A percentile compares a stretch with the other conserved stretches of the same genome.
Conservation (phyloP, 371 early-diverging fungal genomes). For the Conidiobolus incongruus region DNA sequence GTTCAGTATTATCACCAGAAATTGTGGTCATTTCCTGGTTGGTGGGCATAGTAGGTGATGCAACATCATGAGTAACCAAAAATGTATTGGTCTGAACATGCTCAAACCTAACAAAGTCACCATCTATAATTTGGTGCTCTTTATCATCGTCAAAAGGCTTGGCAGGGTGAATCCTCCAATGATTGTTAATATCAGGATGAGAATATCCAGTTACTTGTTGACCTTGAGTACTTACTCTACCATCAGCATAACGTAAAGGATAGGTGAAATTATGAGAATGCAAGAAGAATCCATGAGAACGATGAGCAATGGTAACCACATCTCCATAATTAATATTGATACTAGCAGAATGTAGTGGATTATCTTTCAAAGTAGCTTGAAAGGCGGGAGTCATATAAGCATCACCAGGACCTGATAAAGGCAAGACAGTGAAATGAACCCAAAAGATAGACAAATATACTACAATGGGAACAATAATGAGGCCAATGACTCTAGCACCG, state of each 20-base stretch:
- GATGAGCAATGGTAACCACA: conserved; percentile 54
- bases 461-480: conserved; percentile 58
- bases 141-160: conserved; percentile 9
- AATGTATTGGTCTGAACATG: conserved; percentile 28
- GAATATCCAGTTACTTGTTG: conserved; percentile 85
- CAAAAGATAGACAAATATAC: conserved; percentile 69
- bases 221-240: conserved; percentile 65
- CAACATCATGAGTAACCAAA: conserved; percentile 90
- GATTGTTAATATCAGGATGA: conserved; percentile 46
- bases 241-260: conserved; percentile 82
- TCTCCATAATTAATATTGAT: conserved; percentile 59
- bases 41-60: conserved; percentile 86
- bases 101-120: conserved; percentile 27
- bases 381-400: conserved; percentile 70
- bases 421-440: conserved; percentile 62
- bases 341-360: conserved; percentile 15
- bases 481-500: conserved; percentile 32
- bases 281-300: conserved; percentile 44
- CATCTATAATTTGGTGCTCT: conserved; percentile 6
- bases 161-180: conserved; percentile 58
- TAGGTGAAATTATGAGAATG: conserved; percentile 66
- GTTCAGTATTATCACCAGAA: conserved; percentile 12
- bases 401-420: conserved; percentile 71
- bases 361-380: conserved; percentile 63
- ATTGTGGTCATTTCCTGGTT: conserved; percentile 88